Evolutionary conservation across 2,329 filamentous ascomycete species (phyloP).

Genomic region (Verticillium longisporum): DNA sequence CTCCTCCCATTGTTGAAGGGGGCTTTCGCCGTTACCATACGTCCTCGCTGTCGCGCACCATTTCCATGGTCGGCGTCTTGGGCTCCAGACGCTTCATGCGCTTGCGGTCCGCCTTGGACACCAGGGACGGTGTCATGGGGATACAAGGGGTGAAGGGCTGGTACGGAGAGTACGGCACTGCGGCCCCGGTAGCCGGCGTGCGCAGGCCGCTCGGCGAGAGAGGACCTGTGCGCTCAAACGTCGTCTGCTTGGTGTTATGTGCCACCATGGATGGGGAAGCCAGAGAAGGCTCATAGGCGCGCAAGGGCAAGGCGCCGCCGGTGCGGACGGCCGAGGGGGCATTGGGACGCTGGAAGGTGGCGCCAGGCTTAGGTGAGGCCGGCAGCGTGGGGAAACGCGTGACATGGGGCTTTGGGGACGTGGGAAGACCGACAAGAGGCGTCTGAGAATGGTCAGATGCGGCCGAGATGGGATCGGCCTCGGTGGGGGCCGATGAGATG

Average conservation of each 20-base stretch:
- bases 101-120: constrained; percentile 65
- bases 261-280: constrained; percentile 39
- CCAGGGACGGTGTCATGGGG: constrained; percentile 69
- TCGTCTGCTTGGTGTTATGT: constrained; percentile 55
- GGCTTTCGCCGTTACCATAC: constrained; percentile 43
- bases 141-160: constrained; percentile 72
- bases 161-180: constrained; percentile 69
- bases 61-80: constrained; percentile 54
- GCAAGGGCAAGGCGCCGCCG: constrained; percentile 51
- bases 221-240: constrained; percentile 50
- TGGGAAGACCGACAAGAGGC: constrained; percentile 44
- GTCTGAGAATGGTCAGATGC: constrained; percentile 43
- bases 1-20: neutral
- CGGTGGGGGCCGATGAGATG: constrained; percentile 26
- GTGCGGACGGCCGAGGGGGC: constrained; percentile 46
- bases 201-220: constrained; percentile 46
- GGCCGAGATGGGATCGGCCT: constrained; percentile 44
- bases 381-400: constrained; percentile 32
- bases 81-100: constrained; percentile 57
- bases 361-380: constrained; percentile 42
- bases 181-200: constrained; percentile 55
- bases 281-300: constrained; percentile 53
- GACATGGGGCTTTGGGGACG: constrained; percentile 32
- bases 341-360: constrained; percentile 42
- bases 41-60: constrained; percentile 57